Percentiles rank a stretch among this genome's conserved stretches.
Conservation (phyloP, 805 yeast genomes). For the Candida chauliodis region DNA sequence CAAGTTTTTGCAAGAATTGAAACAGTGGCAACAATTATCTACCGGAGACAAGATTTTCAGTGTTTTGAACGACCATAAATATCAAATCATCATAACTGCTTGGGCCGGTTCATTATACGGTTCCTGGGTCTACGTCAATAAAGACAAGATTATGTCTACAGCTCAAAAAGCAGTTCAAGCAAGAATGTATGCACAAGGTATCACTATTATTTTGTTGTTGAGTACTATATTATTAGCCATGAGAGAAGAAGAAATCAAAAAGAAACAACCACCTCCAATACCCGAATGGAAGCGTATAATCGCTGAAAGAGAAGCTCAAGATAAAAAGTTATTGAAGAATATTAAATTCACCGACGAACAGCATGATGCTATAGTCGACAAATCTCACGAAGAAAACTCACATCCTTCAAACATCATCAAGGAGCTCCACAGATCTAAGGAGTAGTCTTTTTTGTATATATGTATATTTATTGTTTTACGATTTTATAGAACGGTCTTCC, state of each 20-base stretch:
- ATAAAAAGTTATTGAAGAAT: constrained; percentile 13
- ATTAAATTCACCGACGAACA: constrained; percentile 2
- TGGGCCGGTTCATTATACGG: constrained; percentile 51
- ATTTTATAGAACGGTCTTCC: neutral
- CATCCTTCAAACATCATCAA: constrained; percentile 4
- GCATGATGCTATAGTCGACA: neutral
- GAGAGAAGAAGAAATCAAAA: constrained; percentile 56
- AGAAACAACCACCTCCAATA: constrained; percentile 28
- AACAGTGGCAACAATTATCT: constrained; percentile 32
- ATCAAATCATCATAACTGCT: constrained; percentile 30
- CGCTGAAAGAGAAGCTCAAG: constrained; percentile 20
- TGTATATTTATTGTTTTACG: neutral
- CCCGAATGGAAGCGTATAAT: constrained; percentile 36
- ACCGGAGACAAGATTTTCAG: constrained; percentile 26
- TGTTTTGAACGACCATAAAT: constrained; percentile 29
- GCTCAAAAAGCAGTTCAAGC: constrained; percentile 84
- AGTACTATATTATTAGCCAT: constrained; percentile 66
- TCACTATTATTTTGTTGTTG: constrained; percentile 67
- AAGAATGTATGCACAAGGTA: constrained; percentile 85
- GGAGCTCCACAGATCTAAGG: constrained; percentile 2
- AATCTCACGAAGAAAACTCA: constrained; percentile 4
- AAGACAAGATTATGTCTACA: constrained; percentile 68
- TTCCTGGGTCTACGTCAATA: constrained; percentile 70
- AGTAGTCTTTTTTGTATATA: too few relatives aligned
- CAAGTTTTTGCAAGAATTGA: constrained; percentile 31